A percentile compares a stretch with the other conserved stretches of the same genome.
Evolutionary conservation across 2,329 filamentous ascomycete genomes (phyloP).

Genomic region (Hymenoscyphus albidus): DNA sequence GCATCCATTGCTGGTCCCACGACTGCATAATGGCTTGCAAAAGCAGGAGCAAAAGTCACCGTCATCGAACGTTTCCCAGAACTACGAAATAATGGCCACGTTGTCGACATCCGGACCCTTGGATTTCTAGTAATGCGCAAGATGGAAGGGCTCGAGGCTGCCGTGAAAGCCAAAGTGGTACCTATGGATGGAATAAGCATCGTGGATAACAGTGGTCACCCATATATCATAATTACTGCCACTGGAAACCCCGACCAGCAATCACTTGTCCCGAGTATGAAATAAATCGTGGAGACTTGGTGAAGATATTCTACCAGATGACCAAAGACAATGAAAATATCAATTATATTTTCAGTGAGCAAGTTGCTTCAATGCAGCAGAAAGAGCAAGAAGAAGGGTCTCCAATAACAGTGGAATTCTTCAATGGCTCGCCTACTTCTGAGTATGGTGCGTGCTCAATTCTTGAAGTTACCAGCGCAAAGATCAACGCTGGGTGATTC

Average conservation of each 20-base stretch:
- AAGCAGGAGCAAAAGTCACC: constrained; percentile 36
- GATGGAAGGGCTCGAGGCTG: constrained; percentile 46
- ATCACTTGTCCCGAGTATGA: constrained; percentile 13
- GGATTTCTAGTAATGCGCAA: constrained; percentile 47
- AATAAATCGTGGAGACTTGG: constrained; percentile 10
- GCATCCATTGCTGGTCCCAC: constrained; percentile 39
- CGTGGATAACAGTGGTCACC: constrained; percentile 38
- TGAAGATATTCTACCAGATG: constrained; percentile 10
- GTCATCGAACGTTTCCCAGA: constrained; percentile 40
- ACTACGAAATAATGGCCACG: constrained; percentile 46
- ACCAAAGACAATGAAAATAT: constrained; percentile 1
- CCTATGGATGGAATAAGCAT: constrained; percentile 45
- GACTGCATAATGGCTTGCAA: constrained; percentile 49
- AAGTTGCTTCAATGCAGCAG: constrained; percentile 5
- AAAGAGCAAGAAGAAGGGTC: constrained; percentile 2
- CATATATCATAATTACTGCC: not conserved
- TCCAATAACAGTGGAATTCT: constrained; percentile 8
- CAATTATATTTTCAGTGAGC: constrained; percentile 8
- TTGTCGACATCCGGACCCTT: constrained; percentile 50
- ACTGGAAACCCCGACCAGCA: constrained; percentile 10
- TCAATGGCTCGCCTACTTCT: not conserved
- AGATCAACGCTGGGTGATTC: no score
- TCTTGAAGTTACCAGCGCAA: no score
- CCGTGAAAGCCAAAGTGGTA: constrained; percentile 39
- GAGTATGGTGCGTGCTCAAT: not conserved